A percentile compares a stretch with the other conserved stretches of the same genome.
Evolutionary conservation across 768 basidiomycete genomes (phyloP).

Genomic region (Paxillus involutus): DNA sequence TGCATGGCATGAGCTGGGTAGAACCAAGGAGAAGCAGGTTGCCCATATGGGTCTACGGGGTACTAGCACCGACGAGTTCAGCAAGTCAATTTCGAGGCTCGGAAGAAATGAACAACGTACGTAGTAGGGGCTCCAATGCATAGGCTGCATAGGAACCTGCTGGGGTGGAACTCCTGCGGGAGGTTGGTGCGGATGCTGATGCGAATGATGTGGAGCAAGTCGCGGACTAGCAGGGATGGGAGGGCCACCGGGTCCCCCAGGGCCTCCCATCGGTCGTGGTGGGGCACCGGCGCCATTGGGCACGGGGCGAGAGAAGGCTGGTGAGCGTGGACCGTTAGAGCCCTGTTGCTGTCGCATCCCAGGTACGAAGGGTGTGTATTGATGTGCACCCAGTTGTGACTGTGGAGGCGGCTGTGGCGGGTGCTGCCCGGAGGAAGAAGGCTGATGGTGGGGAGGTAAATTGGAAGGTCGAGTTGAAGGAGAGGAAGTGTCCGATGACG

Average conservation of each 20-base stretch:
- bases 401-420: conserved; percentile 38
- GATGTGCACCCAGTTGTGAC: conserved; percentile 44
- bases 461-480: conserved; percentile 54
- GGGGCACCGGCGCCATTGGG: conserved; percentile 53
- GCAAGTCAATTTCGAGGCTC: background rate
- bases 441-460: conserved; percentile 48
- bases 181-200: conserved; percentile 50
- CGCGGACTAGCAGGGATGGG: conserved; percentile 63
- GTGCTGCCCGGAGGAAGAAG: conserved; percentile 36
- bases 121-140: conserved; percentile 52
- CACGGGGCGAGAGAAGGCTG: conserved; percentile 60
- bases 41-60: conserved; percentile 49
- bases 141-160: conserved; percentile 39
- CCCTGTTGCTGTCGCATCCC: conserved; percentile 45
- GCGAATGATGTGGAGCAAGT: conserved; percentile 48
- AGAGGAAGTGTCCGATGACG: conserved; percentile 55
- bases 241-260: conserved; percentile 54
- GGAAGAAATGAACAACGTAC: conserved; percentile 41
- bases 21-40: conserved; percentile 36
- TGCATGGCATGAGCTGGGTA: conserved; percentile 35
- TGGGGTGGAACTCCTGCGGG: conserved; percentile 51
- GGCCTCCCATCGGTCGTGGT: conserved; percentile 47
- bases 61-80: conserved; percentile 33
- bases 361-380: conserved; percentile 51
- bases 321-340: conserved; percentile 62